phyloP scores from a whole-genome alignment of 108 stramenopile species.

The Conticribra guillardii region DNA sequence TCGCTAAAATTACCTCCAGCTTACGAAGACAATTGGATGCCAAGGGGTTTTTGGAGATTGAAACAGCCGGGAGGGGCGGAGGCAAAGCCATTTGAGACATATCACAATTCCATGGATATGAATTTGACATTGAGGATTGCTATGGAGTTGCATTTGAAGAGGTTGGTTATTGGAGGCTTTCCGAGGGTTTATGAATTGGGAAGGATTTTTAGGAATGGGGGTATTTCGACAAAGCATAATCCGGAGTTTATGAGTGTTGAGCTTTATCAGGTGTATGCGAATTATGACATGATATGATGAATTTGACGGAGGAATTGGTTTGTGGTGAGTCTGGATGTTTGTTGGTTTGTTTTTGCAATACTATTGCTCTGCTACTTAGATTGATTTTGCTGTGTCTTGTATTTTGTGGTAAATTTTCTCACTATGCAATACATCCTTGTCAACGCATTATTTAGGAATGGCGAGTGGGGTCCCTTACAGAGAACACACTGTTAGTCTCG shows the following conservation, averaged over 20 bases:
- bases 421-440: too few species aligned
- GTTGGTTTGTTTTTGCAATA: neutral
- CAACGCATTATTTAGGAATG: too few species aligned
- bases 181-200: conserved; percentile 98
- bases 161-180: conserved; percentile 97
- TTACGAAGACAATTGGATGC: conserved; percentile 90
- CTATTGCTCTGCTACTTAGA: too few species aligned
- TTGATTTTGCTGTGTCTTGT: too few species aligned
- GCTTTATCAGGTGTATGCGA: conserved; percentile 98
- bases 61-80: conserved; percentile 99
- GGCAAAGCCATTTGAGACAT: conserved; percentile 98
- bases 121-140: conserved; percentile 97
- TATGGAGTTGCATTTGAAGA: conserved; percentile 97
- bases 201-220: conserved; percentile 99
- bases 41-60: conserved; percentile 96
- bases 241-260: conserved; percentile 99
- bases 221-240: conserved; percentile 97
- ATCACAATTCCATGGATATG: conserved; percentile 94
- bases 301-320: conserved; percentile 90
- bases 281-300: conserved; percentile 98
- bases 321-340: conserved; percentile 57
- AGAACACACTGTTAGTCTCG: conserved; percentile 80
- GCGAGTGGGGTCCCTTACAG: conserved; percentile 88
- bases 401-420: too few species aligned
- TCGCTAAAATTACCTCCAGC: conserved; percentile 89